Percentiles rank a stretch among this genome's conserved stretches.
These are phyloP conservation scores for Scheffersomyces insectosa DNA, from an alignment of 1,139 yeast species.

Conservation along the genomic window DNA sequence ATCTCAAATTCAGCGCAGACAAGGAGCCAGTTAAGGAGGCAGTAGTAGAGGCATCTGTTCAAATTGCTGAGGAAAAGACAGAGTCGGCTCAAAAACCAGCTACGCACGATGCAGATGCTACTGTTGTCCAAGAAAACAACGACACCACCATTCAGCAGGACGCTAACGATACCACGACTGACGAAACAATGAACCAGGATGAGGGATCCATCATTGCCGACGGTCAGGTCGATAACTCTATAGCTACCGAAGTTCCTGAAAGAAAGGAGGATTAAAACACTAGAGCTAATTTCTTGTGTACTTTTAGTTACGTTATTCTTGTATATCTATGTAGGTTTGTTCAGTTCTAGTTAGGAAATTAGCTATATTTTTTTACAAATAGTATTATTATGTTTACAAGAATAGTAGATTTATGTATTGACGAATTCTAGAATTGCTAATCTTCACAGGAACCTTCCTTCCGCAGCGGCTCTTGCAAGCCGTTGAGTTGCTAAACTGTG, in stretches of 20 bases:
- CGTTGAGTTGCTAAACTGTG: conserved; percentile 67
- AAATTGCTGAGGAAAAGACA: conserved; percentile 5
- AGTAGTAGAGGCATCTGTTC: conserved; percentile 13
- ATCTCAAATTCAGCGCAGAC: conserved; percentile 3
- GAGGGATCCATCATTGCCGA: conserved; percentile 27
- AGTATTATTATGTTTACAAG: background rate
- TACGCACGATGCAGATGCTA: conserved; percentile 34
- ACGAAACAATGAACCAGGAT: conserved; percentile 39
- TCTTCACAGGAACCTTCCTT: conserved; percentile 27
- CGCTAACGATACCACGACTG: conserved; percentile 45
- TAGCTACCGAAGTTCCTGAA: conserved; percentile 2
- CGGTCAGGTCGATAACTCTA: conserved; percentile 6
- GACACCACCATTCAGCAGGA: conserved; percentile 48
- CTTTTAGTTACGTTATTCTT: conserved; percentile 1
- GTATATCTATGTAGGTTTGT: conserved; percentile 1
- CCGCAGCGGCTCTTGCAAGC: conserved; percentile 47
- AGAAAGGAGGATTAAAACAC: conserved; percentile 5
- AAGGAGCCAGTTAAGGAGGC: conserved; percentile 14
- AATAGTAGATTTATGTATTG: background rate
- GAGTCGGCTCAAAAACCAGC: background rate
- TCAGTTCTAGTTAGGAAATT: background rate
- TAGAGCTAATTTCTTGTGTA: background rate
- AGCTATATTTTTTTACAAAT: conserved; percentile 1
- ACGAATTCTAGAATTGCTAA: background rate
- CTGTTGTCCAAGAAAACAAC: conserved; percentile 39